Evolutionary conservation across 768 basidiomycete genomes (phyloP).

Genomic region (button mushroom (Agaricus bisporus)): DNA sequence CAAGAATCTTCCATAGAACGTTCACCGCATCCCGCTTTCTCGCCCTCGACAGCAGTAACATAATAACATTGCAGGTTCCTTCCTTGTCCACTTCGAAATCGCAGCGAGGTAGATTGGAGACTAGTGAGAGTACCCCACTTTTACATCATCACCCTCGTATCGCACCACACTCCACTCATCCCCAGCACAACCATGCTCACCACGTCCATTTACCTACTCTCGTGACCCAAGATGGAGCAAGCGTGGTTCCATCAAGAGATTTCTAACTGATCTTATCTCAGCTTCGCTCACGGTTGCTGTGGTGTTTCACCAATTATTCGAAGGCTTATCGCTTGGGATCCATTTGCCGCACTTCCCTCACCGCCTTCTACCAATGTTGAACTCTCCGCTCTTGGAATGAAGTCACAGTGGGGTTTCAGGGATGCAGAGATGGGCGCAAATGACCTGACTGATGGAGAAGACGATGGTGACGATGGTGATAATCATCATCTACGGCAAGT

Average conservation of each 20-base stretch:
- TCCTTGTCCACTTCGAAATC: constrained; percentile 10
- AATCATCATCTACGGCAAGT: constrained; percentile 20
- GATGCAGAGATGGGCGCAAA: background rate
- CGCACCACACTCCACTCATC: background rate
- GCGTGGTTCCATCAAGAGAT: constrained; percentile 15
- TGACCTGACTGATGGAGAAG: constrained; percentile 11
- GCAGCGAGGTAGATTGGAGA: background rate
- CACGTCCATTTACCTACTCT: constrained; percentile 8
- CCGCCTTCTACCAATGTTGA: constrained; percentile 1
- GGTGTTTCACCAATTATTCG: constrained; percentile 79
- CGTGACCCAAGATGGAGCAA: constrained; percentile 5
- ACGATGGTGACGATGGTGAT: constrained; percentile 11
- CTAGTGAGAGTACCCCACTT: constrained; percentile 5
- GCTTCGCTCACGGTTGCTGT: constrained; percentile 72
- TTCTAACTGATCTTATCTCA: constrained; percentile 19
- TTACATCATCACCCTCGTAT: background rate
- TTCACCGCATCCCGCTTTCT: constrained; percentile 7
- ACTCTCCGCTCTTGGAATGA: background rate
- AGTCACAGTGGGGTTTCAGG: background rate
- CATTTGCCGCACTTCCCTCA: constrained; percentile 62
- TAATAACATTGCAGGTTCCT: constrained; percentile 2
- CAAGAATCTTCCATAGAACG: constrained; percentile 15
- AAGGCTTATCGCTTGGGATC: constrained; percentile 78
- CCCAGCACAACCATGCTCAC: constrained; percentile 4
- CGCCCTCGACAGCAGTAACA: background rate